Evolutionary conservation across 352 stramenopile genomes (phyloP).

Genomic region (Thraustochytrium sp.): DNA sequence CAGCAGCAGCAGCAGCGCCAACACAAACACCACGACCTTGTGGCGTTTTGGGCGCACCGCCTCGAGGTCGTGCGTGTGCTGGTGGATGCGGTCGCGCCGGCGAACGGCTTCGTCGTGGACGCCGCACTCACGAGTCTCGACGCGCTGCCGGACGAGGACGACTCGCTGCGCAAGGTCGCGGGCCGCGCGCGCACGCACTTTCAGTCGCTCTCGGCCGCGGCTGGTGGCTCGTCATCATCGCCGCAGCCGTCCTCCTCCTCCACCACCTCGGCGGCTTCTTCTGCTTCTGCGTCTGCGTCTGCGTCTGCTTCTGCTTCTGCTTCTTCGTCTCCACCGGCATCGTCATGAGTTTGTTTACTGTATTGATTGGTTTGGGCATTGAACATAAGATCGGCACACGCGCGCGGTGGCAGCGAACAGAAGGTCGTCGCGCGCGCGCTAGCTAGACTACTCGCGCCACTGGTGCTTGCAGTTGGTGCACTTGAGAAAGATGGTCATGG

Average conservation of each 20-base stretch:
- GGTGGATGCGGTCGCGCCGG: background rate
- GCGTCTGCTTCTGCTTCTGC: no score
- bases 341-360: no score
- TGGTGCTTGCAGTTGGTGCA: constrained; percentile 34
- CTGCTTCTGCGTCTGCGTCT: no score
- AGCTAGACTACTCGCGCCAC: constrained; percentile 45
- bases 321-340: no score
- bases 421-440: background rate
- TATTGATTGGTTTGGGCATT: no score
- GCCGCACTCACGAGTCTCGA: background rate
- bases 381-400: no score
- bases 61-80: background rate
- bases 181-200: no score
- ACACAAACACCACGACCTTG: no score
- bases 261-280: no score
- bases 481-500: constrained; percentile 98
- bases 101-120: background rate
- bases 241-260: no score
- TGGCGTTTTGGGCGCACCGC: background rate
- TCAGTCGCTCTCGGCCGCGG: no score
- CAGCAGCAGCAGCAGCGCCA: background rate
- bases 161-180: background rate
- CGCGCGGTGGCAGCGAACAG: background rate
- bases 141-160: background rate
- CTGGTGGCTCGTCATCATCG: no score